Evolutionary conservation across 108 stramenopile genomes (phyloP).

Genomic region (Cyclostephanos invisitatus): DNA sequence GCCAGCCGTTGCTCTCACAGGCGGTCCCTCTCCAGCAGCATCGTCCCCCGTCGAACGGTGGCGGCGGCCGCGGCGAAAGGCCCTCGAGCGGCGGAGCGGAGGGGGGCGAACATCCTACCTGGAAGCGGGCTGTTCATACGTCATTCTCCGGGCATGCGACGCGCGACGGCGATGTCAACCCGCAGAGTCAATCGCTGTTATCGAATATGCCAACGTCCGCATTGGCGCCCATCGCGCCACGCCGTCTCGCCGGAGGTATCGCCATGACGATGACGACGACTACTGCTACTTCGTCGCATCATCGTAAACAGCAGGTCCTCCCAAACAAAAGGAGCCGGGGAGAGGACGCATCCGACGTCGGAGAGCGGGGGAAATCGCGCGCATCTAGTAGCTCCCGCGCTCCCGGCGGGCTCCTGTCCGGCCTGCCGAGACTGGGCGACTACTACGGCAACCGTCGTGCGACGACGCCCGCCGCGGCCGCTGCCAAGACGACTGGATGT

Average conservation of each 20-base stretch:
- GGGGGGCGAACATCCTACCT: background rate
- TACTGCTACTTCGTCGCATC: too few relatives aligned
- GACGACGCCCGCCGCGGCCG: background rate
- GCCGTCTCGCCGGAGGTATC: background rate
- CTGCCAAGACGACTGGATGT: background rate
- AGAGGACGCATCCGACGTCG: background rate
- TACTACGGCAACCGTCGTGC: background rate
- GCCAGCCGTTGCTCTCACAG: slow-evolving; percentile 5
- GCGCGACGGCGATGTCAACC: background rate
- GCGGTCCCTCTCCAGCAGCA: too few relatives aligned
- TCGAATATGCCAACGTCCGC: background rate
- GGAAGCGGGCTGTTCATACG: background rate
- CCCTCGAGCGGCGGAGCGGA: background rate
- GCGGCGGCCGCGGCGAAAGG: background rate
- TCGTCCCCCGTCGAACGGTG: slow-evolving; percentile 1
- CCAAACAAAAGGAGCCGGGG: background rate
- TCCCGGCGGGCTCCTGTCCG: background rate
- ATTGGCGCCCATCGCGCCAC: background rate
- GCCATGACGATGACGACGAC: background rate
- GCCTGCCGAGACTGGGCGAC: background rate
- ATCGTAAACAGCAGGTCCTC: background rate
- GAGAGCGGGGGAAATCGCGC: too few relatives aligned
- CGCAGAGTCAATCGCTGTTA: slow-evolving; percentile 8
- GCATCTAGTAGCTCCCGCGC: background rate
- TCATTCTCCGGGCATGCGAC: background rate